Conservation (phyloP, 148 eudicot genomes). For the Heliosperma pusillum region DNA sequence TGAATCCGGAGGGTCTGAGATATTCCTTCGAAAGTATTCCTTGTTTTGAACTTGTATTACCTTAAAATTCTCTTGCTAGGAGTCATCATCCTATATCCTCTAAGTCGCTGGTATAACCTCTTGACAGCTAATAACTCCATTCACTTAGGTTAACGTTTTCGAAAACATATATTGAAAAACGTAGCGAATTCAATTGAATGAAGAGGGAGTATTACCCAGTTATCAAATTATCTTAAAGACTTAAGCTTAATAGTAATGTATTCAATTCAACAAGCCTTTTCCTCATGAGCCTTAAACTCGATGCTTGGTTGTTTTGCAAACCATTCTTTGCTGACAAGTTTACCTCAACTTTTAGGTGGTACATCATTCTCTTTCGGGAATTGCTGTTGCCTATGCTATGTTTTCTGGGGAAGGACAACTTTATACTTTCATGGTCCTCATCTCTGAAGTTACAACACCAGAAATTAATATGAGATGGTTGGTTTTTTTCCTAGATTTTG, state of each 20-base stretch:
- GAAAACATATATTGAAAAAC: neutral
- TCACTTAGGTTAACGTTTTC: neutral
- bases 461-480: conserved; percentile 96
- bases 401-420: conserved; percentile 96
- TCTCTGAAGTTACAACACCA: conserved; percentile 97
- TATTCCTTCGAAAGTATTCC: neutral
- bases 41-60: neutral
- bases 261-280: neutral
- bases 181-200: neutral
- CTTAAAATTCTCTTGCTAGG: neutral
- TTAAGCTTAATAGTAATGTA: neutral
- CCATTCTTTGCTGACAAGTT: conserved; percentile 18
- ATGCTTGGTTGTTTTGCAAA: neutral
- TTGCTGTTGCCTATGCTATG: conserved; percentile 93
- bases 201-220: neutral
- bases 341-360: conserved; percentile 50
- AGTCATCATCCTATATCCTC: neutral
- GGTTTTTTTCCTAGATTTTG: neutral
- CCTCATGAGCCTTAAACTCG: neutral
- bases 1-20: neutral
- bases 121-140: neutral
- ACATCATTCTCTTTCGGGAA: conserved; percentile 89
- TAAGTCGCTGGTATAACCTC: neutral
- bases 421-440: conserved; percentile 95
- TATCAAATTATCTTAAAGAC: neutral